phyloP scores from a whole-genome alignment of 2,329 filamentous ascomycete species.

The Epichloe sp. region DNA sequence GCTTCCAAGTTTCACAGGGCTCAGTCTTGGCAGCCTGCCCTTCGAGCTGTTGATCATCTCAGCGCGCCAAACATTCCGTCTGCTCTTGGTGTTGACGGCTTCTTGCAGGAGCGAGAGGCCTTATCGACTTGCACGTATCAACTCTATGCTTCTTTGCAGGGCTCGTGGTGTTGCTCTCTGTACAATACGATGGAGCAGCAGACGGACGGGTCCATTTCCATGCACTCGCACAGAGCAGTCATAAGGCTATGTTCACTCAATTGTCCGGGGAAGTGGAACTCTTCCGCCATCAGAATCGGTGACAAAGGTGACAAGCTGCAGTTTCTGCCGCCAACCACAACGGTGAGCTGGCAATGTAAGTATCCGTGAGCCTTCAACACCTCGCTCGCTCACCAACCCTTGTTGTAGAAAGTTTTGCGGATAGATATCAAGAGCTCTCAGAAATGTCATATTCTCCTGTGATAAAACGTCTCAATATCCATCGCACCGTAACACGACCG shows the following conservation, averaged over 20 bases:
- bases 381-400: neutral
- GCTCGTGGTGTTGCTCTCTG: neutral
- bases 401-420: neutral
- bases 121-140: neutral
- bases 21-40: neutral
- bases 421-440: neutral
- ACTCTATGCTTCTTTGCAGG: neutral
- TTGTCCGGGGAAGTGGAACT: neutral
- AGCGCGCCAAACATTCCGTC: neutral
- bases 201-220: neutral
- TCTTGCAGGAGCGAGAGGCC: neutral
- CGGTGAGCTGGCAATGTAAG: conserved; percentile 3
- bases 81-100: neutral
- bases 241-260: neutral
- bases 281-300: neutral
- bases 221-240: neutral
- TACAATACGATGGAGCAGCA: neutral
- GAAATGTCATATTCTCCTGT: too few relatives aligned
- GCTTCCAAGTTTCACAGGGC: neutral
- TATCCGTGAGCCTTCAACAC: neutral
- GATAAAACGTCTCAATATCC: neutral
- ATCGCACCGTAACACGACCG: neutral
- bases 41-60: neutral
- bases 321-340: neutral
- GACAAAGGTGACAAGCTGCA: neutral